Evolutionary conservation across 2,329 filamentous ascomycete genomes (phyloP).

Genomic region (Pyrenochaeta sp.): DNA sequence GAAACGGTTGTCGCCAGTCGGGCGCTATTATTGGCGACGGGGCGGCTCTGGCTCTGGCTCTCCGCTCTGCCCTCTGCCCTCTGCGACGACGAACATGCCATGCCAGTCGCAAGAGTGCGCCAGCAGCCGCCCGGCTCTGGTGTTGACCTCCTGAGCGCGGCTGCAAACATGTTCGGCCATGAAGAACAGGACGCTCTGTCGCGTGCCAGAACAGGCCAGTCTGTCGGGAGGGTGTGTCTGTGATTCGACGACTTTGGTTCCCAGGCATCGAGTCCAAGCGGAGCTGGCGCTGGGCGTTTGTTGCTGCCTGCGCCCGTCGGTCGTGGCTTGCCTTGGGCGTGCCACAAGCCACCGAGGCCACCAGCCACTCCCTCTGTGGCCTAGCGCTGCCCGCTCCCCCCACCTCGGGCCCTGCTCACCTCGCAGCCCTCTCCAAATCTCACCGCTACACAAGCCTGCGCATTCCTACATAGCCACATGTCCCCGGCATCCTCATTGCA

Average conservation of each 20-base stretch:
- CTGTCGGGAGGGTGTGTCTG: slow-evolving; percentile 5
- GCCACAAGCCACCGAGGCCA: slow-evolving; percentile 22
- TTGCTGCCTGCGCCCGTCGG: slow-evolving; percentile 27
- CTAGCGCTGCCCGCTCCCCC: slow-evolving; percentile 15
- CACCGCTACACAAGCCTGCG: slow-evolving; percentile 29
- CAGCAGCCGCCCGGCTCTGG: slow-evolving; percentile 32
- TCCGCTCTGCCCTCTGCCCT: slow-evolving; percentile 9
- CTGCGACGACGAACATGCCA: not conserved
- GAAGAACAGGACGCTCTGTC: slow-evolving; percentile 5
- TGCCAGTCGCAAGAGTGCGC: slow-evolving; percentile 19
- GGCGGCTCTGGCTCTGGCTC: not conserved
- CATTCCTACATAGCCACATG: slow-evolving; percentile 38
- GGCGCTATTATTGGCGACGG: slow-evolving; percentile 24
- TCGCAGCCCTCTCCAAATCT: slow-evolving; percentile 30
- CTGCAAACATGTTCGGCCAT: slow-evolving; percentile 24
- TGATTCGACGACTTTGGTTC: slow-evolving; percentile 29
- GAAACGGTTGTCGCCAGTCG: slow-evolving; percentile 19
- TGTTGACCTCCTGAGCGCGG: slow-evolving; percentile 26
- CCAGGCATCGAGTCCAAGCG: slow-evolving; percentile 19
- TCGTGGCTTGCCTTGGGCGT: slow-evolving; percentile 8
- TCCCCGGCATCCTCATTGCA: slow-evolving; percentile 16
- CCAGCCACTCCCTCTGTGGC: slow-evolving; percentile 26
- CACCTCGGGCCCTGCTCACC: slow-evolving; percentile 12
- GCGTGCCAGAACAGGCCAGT: slow-evolving; percentile 22
- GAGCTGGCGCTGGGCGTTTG: slow-evolving; percentile 21